Evolutionary conservation across 139 green algal species (phyloP), one percentile per base, ranked within the genome.

Genomic region (Tetraselmis striata): DNA sequence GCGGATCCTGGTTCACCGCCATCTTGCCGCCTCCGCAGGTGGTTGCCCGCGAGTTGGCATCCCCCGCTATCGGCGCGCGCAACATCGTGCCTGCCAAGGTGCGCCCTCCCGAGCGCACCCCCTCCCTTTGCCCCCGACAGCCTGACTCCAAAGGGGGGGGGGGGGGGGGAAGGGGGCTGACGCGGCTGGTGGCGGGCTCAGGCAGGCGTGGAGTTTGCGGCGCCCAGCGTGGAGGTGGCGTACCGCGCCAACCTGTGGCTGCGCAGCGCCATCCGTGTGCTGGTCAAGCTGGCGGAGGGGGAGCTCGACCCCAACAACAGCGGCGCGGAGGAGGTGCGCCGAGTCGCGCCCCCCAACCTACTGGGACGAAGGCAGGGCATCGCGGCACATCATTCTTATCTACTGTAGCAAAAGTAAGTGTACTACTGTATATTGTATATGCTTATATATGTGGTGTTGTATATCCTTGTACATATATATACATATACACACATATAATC

Each of bases 241-340:
- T 95, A 94, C 85, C 79, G 87, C 1, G 93, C 92, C 1, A 94
- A 93, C 80, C 82, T 97, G 28, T 94, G 91, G 90, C 86, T 96
- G 67, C 87, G 92, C 0, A 85, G 78, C 28, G 92, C 90, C 2
- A 92, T 95, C 30, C 87, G 93, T 28, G 92, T 98, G 81, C 86
- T 98, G 75, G 45, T 90, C 29, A 83, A 93, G 59, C 30, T 97
- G 45, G 83, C 82, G 0, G 81, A 91, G 32, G 89, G 86, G n/a
- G 2, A 84, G 1, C 80, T 98, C 18, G 84, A 92, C 74, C 79
- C 84, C 0, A 30, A 84, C 30, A 45, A 30, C 45, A 27, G 32
- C 2, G 85, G 85, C 1, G 89, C 86, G 1, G 83, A 92, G 32
- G 78, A 77, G 79, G 84, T 87, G 77, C 74, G 80, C 32, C 1